Evolutionary conservation across 78 protist genomes (phyloP).

Genomic region (Creolimax fragrantissima): DNA sequence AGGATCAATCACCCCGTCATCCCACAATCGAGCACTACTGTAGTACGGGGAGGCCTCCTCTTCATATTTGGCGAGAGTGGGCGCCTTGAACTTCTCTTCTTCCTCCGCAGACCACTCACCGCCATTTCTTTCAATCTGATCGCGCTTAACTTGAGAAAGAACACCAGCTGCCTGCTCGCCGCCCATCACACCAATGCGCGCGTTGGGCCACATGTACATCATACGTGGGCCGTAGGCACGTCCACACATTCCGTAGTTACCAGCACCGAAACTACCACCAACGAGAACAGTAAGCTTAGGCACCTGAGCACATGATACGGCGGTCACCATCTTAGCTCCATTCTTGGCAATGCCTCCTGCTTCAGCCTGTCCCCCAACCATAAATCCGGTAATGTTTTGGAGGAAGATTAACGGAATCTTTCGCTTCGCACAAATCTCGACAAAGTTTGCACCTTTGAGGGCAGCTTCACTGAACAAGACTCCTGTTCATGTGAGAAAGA

Average conservation of each 20-base stretch:
- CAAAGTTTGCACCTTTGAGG: slow-evolving; percentile 86
- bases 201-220: slow-evolving; percentile 94
- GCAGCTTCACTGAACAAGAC: slow-evolving; percentile 64
- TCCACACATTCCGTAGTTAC: slow-evolving; percentile 97
- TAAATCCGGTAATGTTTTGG: slow-evolving; percentile 95
- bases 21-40: slow-evolving; percentile 88
- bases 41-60: slow-evolving; percentile 75
- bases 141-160: background rate
- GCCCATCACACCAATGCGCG: slow-evolving; percentile 92
- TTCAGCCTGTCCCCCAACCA: slow-evolving; percentile 87
- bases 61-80: slow-evolving; percentile 66
- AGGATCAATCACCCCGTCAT: slow-evolving; percentile 93
- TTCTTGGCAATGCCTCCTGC: slow-evolving; percentile 84
- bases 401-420: slow-evolving; percentile 86
- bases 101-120: slow-evolving; percentile 50
- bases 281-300: slow-evolving; percentile 90
- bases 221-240: slow-evolving; percentile 78
- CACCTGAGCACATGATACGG: slow-evolving; percentile 87
- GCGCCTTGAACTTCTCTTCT: slow-evolving; percentile 40
- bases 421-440: slow-evolving; percentile 86
- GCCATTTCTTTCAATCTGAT: background rate
- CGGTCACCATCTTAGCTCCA: slow-evolving; percentile 95
- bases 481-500: background rate
- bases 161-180: slow-evolving; percentile 91
- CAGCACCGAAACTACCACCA: slow-evolving; percentile 95